Percentiles rank a stretch among this genome's conserved stretches.
These are phyloP conservation scores for Zizania latifolia DNA, from an alignment of 176 grass and related monocot genomes.

Conservation along the genomic window DNA sequence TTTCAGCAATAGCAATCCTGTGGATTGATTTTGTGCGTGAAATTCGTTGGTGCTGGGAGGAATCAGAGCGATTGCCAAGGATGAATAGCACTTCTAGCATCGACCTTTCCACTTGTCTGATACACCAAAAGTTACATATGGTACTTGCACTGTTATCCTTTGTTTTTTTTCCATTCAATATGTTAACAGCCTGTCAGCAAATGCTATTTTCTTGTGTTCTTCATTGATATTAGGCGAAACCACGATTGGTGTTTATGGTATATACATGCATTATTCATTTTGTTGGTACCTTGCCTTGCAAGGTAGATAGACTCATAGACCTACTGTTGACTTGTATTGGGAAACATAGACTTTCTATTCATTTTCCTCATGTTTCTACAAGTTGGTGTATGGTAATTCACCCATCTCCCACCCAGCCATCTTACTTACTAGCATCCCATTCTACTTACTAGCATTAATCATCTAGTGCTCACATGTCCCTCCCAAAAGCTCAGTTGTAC, in stretches of 20 bases:
- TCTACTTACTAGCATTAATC: neutral
- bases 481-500: neutral
- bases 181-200: neutral
- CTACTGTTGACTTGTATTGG: neutral
- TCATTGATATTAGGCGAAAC: constrained; percentile 3
- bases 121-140: constrained; percentile 97
- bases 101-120: constrained; percentile 81
- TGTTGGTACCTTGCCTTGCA: neutral
- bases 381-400: neutral
- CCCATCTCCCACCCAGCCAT: too few species aligned
- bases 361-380: constrained; percentile 7
- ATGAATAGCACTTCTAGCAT: constrained; percentile 61
- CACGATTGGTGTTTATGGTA: neutral
- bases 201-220: neutral
- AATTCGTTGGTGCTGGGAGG: constrained; percentile 96
- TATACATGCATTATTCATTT: neutral
- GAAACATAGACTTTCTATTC: neutral
- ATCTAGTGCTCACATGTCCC: neutral
- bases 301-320: neutral
- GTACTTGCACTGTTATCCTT: constrained; percentile 38
- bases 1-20: constrained; percentile 72
- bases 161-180: neutral
- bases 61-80: constrained; percentile 79
- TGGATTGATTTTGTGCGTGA: constrained; percentile 99
- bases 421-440: too few species aligned